phyloP scores from a whole-genome alignment of 305 asterid genomes.

The Petunia hybrid region DNA sequence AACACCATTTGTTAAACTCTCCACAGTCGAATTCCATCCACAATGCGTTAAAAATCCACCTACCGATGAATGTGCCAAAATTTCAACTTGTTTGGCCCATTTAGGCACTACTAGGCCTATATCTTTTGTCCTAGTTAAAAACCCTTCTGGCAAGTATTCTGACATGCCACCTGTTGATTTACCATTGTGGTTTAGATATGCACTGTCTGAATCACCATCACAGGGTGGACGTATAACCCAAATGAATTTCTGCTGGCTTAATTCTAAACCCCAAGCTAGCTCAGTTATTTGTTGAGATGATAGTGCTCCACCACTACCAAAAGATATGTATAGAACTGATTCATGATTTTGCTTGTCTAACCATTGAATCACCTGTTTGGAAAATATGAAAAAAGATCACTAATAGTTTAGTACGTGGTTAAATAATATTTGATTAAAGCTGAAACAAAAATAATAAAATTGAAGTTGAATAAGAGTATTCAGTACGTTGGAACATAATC shows the following conservation, averaged over 20 bases:
- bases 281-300: background rate
- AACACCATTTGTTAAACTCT: background rate
- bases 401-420: too few species aligned
- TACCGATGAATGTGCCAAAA: background rate
- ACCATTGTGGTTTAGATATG: too few species aligned
- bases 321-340: conserved; percentile 19
- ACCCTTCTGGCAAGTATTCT: background rate
- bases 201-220: background rate
- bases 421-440: too few species aligned
- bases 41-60: conserved; percentile 13
- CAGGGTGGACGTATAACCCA: conserved; percentile 29
- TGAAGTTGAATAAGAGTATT: too few species aligned
- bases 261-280: conserved; percentile 31
- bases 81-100: background rate
- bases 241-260: conserved; percentile 26
- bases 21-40: conserved; percentile 4
- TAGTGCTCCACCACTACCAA: conserved; percentile 16
- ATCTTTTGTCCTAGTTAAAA: conserved; percentile 1
- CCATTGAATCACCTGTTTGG: conserved; percentile 20
- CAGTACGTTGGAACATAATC: too few species aligned
- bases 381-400: background rate
- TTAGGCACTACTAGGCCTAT: conserved; percentile 18
- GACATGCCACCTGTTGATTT: background rate
- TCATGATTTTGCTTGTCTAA: conserved; percentile 9
- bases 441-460: too few species aligned